phyloP scores from a whole-genome alignment of 2,329 filamentous ascomycete genomes.

The Phialemoniopsis sp. region DNA sequence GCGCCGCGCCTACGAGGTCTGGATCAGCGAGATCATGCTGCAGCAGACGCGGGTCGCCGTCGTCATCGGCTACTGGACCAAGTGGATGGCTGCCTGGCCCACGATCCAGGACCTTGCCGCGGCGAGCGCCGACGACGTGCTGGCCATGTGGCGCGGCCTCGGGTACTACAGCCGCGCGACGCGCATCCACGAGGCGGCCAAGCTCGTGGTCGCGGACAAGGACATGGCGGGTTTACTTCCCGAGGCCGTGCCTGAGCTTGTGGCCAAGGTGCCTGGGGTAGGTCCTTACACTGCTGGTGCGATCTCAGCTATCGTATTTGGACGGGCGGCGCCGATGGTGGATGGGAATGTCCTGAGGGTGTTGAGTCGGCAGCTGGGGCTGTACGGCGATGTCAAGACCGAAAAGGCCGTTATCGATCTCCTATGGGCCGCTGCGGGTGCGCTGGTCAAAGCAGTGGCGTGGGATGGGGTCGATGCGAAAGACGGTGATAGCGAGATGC shows the following conservation, averaged over 20 bases:
- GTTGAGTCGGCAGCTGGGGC: constrained; percentile 54
- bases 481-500: constrained; percentile 9
- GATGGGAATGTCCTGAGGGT: constrained; percentile 62
- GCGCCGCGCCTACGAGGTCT: constrained; percentile 59
- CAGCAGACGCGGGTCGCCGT: constrained; percentile 61
- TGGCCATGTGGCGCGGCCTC: constrained; percentile 55
- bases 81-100: constrained; percentile 58
- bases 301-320: constrained; percentile 59
- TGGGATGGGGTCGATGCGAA: constrained; percentile 21
- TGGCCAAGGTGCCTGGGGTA: constrained; percentile 52
- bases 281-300: constrained; percentile 61
- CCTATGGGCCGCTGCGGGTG: constrained; percentile 55
- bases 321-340: constrained; percentile 54
- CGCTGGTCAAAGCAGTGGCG: constrained; percentile 48
- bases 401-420: constrained; percentile 47
- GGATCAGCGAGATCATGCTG: constrained; percentile 65
- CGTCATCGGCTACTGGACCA: constrained; percentile 60
- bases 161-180: constrained; percentile 64
- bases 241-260: constrained; percentile 34
- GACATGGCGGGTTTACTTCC: constrained; percentile 45
- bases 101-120: constrained; percentile 51
- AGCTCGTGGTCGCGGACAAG: constrained; percentile 38
- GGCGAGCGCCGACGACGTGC: constrained; percentile 50
- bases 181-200: constrained; percentile 53
- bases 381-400: constrained; percentile 52